Evolutionary conservation across 2,329 filamentous ascomycete species (phyloP).

Genomic region (Fusarium robinianum): DNA sequence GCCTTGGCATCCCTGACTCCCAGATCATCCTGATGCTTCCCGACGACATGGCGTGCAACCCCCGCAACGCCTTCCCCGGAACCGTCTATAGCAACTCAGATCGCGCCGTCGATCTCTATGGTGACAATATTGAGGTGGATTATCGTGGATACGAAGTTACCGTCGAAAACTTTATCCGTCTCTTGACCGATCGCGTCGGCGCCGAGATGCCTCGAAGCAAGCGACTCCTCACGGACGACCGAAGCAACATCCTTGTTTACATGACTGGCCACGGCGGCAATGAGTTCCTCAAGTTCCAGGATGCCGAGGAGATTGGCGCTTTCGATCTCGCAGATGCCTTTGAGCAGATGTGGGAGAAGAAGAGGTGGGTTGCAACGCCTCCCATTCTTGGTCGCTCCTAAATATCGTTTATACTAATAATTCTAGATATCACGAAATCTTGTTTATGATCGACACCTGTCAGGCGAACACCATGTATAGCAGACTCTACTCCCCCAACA

Average conservation of each 20-base stretch:
- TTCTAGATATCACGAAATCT: conserved; percentile 84
- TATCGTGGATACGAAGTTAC: conserved; percentile 98
- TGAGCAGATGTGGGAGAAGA: conserved; percentile 99
- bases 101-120: conserved; percentile 92
- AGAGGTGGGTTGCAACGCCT: conserved; percentile 60
- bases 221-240: conserved; percentile 88
- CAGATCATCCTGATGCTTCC: conserved; percentile 99
- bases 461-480: conserved; percentile 99
- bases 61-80: conserved; percentile 94
- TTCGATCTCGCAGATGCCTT: conserved; percentile 97
- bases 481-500: conserved; percentile 97
- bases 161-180: conserved; percentile 96
- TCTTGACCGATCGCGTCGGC: conserved; percentile 91
- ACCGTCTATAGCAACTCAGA: conserved; percentile 99
- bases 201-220: conserved; percentile 96
- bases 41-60: conserved; percentile 99
- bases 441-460: conserved; percentile 99
- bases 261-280: conserved; percentile 99
- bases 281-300: conserved; percentile 98
- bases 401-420: conserved; percentile 6
- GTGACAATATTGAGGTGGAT: conserved; percentile 98
- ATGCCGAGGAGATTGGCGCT: conserved; percentile 94
- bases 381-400: conserved; percentile 20
- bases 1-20: conserved; percentile 94
- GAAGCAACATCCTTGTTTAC: conserved; percentile 96